These are phyloP conservation scores for Suillus bovinus DNA, from an alignment of 768 basidiomycete genomes.

Conservation along the genomic window DNA sequence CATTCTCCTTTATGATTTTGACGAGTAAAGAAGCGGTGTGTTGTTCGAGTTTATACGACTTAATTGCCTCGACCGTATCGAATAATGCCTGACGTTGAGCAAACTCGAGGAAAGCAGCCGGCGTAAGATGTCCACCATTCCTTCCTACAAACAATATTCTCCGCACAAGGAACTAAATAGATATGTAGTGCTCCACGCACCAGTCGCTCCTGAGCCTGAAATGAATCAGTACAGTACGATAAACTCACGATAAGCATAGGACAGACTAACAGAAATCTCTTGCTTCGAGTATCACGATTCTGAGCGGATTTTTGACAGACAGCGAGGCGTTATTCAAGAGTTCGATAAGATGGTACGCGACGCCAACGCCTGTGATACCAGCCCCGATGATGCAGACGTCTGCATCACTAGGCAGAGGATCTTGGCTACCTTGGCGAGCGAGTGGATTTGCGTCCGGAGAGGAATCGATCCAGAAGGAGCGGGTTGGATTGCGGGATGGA, in stretches of 20 bases:
- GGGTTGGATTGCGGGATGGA: slow-evolving; percentile 65
- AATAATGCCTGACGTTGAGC: slow-evolving; percentile 34
- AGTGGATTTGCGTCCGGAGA: slow-evolving; percentile 62
- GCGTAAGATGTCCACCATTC: slow-evolving; percentile 77
- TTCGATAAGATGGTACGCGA: slow-evolving; percentile 70
- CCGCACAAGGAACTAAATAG: neutral
- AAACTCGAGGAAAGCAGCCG: slow-evolving; percentile 50
- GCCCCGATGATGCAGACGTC: slow-evolving; percentile 82
- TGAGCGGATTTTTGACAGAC: slow-evolving; percentile 33
- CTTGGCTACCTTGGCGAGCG: slow-evolving; percentile 64
- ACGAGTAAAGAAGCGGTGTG: slow-evolving; percentile 53
- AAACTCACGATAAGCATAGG: neutral
- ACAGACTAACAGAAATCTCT: slow-evolving; percentile 74
- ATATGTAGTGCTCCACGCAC: slow-evolving; percentile 33
- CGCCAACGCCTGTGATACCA: slow-evolving; percentile 75
- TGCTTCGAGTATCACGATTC: slow-evolving; percentile 75
- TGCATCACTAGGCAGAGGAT: slow-evolving; percentile 54
- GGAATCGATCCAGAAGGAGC: slow-evolving; percentile 71
- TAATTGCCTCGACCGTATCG: slow-evolving; percentile 56
- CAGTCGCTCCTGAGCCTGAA: slow-evolving; percentile 75
- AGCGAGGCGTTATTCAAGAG: slow-evolving; percentile 14
- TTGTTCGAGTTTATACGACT: slow-evolving; percentile 55
- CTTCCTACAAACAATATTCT: slow-evolving; percentile 48
- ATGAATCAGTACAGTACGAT: slow-evolving; percentile 2
- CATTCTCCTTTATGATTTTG: slow-evolving; percentile 45